Percentiles rank a stretch among this genome's conserved stretches.
These are phyloP conservation scores for Ambrosia trifida DNA, from an alignment of 129 eudicot genomes.

Conservation along the genomic window DNA sequence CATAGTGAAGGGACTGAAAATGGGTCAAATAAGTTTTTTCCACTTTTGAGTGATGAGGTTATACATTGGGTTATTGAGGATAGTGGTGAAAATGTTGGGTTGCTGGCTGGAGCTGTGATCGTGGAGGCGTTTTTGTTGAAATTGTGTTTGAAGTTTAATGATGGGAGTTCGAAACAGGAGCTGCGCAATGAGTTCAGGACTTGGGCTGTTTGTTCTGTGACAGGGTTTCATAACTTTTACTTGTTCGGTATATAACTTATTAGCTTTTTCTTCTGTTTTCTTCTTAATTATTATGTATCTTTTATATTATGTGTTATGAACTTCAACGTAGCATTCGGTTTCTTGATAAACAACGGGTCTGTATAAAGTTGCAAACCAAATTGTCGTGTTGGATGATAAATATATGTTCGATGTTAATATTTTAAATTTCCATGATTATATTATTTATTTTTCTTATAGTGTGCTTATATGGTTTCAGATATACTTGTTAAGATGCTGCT, in stretches of 20 bases:
- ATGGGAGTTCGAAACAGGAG: slow-evolving; percentile 41
- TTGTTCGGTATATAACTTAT: slow-evolving; percentile 49
- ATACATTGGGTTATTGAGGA: slow-evolving; percentile 34
- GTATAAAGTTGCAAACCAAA: not conserved
- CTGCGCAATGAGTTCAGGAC: slow-evolving; percentile 51
- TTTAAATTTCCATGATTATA: not conserved
- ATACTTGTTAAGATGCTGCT: slow-evolving; percentile 60
- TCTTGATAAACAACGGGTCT: not conserved
- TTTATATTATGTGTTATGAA: not conserved
- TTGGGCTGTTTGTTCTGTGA: slow-evolving; percentile 73
- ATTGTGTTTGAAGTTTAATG: slow-evolving; percentile 45
- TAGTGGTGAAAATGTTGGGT: slow-evolving; percentile 39
- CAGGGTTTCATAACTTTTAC: slow-evolving; percentile 44
- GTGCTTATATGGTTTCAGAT: slow-evolving; percentile 44
- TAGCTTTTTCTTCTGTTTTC: not conserved
- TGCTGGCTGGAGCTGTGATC: slow-evolving; percentile 62
- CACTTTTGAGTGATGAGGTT: slow-evolving; percentile 46
- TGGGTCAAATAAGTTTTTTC: slow-evolving; percentile 46
- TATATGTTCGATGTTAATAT: not conserved
- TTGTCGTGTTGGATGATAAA: not conserved
- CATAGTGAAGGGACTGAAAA: slow-evolving; percentile 27
- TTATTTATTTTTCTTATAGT: slow-evolving; percentile 7
- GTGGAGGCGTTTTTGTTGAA: slow-evolving; percentile 58
- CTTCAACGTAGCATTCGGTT: not conserved
- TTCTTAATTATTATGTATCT: not conserved